Evolutionary conservation across 1,284 basidiomycete genomes (phyloP), one percentile per base, ranked within the genome.

Genomic region (Sparassis latifolia): DNA sequence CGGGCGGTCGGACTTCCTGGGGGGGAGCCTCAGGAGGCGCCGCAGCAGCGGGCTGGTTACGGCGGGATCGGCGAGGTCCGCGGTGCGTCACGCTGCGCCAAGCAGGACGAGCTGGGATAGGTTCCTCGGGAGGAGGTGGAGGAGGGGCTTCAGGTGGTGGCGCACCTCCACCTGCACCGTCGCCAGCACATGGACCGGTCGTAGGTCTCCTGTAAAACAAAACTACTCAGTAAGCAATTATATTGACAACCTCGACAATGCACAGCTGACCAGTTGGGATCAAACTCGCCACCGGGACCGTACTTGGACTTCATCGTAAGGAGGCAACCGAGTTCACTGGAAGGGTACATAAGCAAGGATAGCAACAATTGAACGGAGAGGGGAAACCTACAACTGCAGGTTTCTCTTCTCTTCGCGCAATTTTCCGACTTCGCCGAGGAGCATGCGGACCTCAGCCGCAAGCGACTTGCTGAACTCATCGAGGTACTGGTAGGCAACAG

Each of bases 401-500:
- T 74, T 77, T 35, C 85, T 77, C 58, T 80, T 76, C 62, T 89
- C 83, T 63, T 88, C 84, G 28, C 85, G 79, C 41, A 90, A 68
- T 57, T 83, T 86, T 38, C 86, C 85, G 30, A 89, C 87, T 69
- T 90, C 87, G 35, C 74, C 78, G 5, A 90, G 74, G 7, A 90
- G 73, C 72, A 86, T 83, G 31, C 85, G 78, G 4, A 89, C 86
- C 67, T 90, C 87, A n/a, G 76, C 73, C 4, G 88, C 85, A 42
- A 89, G 67, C 2, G 86, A 83, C 62, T 82, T 86, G 64, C 85
- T 89, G 66, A 90, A 90, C 50, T 89, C 86, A 55, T 89, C 85
- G 20, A 89, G 73, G 61, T 89, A 89, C 81, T 82, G 35, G 46
- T 3, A 20, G 27, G 31, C 35, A 37, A 37, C 35, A 12, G 20